These are phyloP conservation scores for Hibiscus mutabilis DNA, from an alignment of 345 rosid genomes.

Conservation along the genomic window DNA sequence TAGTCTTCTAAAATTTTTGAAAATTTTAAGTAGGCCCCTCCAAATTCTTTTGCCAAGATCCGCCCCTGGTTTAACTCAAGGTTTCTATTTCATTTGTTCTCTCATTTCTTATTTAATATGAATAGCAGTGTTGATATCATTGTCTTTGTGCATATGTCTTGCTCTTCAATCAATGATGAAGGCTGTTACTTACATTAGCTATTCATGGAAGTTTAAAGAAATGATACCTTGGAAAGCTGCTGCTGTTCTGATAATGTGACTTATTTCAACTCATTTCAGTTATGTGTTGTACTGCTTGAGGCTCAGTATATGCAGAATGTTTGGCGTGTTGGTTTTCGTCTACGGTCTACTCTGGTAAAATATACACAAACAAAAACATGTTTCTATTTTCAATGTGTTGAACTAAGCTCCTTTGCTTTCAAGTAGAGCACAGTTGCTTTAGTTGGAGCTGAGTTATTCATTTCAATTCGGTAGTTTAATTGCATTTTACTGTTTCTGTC, in stretches of 20 bases:
- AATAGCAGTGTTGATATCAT: not conserved
- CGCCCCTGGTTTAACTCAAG: not conserved
- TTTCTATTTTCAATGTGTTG: not conserved
- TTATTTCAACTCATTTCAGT: constrained; percentile 34
- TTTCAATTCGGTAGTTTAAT: constrained; percentile 1
- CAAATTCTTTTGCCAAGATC: too few species aligned
- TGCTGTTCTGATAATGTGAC: constrained; percentile 8
- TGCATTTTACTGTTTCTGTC: constrained; percentile 7
- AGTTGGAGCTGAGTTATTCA: not conserved
- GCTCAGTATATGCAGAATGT: constrained; percentile 78
- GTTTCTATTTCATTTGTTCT: not conserved
- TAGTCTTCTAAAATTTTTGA: too few species aligned
- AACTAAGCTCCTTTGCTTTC: not conserved
- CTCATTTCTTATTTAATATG: not conserved
- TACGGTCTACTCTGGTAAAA: constrained; percentile 88
- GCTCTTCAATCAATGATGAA: not conserved
- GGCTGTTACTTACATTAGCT: not conserved
- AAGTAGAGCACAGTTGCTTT: not conserved
- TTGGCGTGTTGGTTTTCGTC: constrained; percentile 79
- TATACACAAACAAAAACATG: not conserved
- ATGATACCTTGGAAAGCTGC: not conserved
- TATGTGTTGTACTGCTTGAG: constrained; percentile 68
- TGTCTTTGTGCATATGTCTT: not conserved
- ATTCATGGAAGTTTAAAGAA: not conserved
- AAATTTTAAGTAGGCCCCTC: too few species aligned